phyloP scores from a whole-genome alignment of 2,329 filamentous ascomycete genomes.

The Alternaria triticina region DNA sequence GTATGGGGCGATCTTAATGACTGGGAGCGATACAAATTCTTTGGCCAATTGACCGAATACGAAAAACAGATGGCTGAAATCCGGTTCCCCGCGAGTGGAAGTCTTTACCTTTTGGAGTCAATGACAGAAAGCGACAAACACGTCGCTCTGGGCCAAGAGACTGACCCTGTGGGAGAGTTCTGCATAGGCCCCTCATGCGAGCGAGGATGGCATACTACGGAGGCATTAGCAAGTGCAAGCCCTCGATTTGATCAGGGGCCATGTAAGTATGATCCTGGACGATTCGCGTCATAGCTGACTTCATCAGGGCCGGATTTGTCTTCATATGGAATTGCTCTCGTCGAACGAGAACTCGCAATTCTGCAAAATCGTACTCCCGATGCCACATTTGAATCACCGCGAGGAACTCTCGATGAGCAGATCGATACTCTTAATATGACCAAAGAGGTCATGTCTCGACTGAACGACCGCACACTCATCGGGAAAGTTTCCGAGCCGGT shows the following conservation, averaged over 20 bases:
- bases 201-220: conserved; percentile 15
- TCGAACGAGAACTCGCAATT: conserved; percentile 20
- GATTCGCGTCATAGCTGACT: conserved; percentile 8
- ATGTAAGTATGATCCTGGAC: conserved; percentile 10
- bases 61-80: conserved; percentile 33
- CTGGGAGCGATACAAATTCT: conserved; percentile 29
- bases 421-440: conserved; percentile 15
- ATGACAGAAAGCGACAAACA: conserved; percentile 11
- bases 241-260: conserved; percentile 6
- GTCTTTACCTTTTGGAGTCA: conserved; percentile 38
- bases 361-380: background rate
- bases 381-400: conserved; percentile 8
- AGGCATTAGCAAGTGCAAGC: background rate
- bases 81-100: conserved; percentile 36
- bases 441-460: conserved; percentile 16
- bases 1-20: conserved; percentile 39
- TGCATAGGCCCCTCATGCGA: conserved; percentile 29
- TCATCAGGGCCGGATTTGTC: conserved; percentile 23
- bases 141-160: conserved; percentile 5
- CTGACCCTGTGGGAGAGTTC: conserved; percentile 18
- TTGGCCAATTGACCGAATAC: conserved; percentile 32
- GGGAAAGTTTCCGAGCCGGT: conserved; percentile 10
- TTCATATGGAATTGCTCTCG: conserved; percentile 25
- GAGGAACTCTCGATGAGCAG: conserved; percentile 21
- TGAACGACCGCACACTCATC: conserved; percentile 12